Evolutionary conservation across 208 protist genomes (phyloP).

Genomic region (Trypanosomatidae sp.): DNA sequence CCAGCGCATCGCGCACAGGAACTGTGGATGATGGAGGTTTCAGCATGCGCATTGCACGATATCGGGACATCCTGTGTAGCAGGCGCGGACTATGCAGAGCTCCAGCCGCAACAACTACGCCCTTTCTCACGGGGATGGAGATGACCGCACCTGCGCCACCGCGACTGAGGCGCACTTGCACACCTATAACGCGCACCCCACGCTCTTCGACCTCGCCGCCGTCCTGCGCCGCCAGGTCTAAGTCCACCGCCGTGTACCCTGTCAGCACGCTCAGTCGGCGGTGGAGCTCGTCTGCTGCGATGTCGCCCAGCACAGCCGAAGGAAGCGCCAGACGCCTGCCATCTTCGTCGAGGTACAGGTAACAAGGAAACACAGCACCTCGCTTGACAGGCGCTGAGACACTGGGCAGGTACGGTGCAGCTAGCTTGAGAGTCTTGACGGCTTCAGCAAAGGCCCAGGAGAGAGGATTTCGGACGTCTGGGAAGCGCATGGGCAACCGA

Average conservation of each 20-base stretch:
- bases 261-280: conserved; percentile 31
- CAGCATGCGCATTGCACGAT: neutral
- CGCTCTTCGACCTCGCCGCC: neutral
- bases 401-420: conserved; percentile 24
- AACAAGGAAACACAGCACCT: conserved; percentile 33
- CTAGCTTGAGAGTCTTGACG: conserved; percentile 10
- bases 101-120: conserved; percentile 63
- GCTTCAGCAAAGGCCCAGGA: conserved; percentile 75
- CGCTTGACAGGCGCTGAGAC: conserved; percentile 12
- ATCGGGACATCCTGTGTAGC: conserved; percentile 21
- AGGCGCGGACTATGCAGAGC: conserved; percentile 50
- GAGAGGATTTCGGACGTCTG: conserved; percentile 43
- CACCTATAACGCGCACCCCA: conserved; percentile 1
- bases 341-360: conserved; percentile 60
- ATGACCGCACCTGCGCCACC: conserved; percentile 6
- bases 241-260: conserved; percentile 19
- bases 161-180: conserved; percentile 8
- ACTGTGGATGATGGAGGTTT: neutral
- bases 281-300: conserved; percentile 9
- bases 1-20: conserved; percentile 54
- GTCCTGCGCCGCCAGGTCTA: conserved; percentile 6
- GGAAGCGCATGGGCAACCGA: conserved; percentile 29
- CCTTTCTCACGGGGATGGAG: conserved; percentile 16
- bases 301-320: conserved; percentile 23
- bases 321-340: conserved; percentile 52